Base-by-base conservation (phyloP, 306 rosid species). In the Sindora glabra region DNA sequence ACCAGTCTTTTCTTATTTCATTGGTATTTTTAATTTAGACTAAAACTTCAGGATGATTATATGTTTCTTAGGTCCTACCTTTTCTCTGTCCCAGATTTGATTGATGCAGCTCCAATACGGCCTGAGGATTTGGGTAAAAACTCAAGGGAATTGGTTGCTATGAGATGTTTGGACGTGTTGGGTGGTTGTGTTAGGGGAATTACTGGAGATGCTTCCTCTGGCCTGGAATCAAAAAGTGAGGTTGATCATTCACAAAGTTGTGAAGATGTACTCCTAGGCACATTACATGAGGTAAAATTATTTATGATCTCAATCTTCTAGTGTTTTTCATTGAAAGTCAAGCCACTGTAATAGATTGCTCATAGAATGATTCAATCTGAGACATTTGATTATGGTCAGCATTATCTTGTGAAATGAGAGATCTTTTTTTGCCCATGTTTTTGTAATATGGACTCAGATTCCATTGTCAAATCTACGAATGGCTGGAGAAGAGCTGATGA, bases 101-200 rank as follows among this genome's bases (percentile, higher is more conserved):
- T 83, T 51, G 54, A 77, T 47, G 36, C 40, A 6, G 86, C 80
- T 37, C 79, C 88, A 26, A 59, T 75, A 15, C 55, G 23, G 56
- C 76, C 46, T 5, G 68, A 68, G 53, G 74, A 60, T 25, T 49
- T 56, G 33, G 56, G 79, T 16, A 65, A 71, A 40, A 81, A 55
- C 44, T 65, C 76, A 5, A 81, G 50, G 67, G 96, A 91, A 65
- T 56, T 75, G 70, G 40, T 91, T 71, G 82, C 97, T 48, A 16
- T 78, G 38, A 83, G 76, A 76, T 91, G 89, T 57, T 81, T 91
- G 84, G 98, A 77, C 74, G 70, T 56, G 42, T 27, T 87, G 37
- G 66, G 61, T 75, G 54, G 47, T 62, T 48, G 56, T 33, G 21
- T 34, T 36, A 10, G 17, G 66, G 59, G 49, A 50, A 47, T 23